These are phyloP conservation scores for Sequoiadendron giganteum DNA, from an alignment of 75 land plant genomes.

Conservation along the genomic window DNA sequence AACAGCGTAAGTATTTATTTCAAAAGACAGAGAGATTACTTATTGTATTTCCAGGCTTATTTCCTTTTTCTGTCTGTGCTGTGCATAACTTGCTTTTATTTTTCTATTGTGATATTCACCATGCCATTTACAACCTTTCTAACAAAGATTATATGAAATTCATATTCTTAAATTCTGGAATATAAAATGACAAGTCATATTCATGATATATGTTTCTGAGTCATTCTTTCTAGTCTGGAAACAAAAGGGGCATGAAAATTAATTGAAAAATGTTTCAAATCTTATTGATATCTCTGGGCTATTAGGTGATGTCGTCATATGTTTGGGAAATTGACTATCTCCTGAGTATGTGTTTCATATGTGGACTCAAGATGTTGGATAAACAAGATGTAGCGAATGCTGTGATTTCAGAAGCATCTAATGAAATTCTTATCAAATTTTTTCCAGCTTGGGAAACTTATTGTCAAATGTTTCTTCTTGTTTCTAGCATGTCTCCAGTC, in stretches of 20 bases:
- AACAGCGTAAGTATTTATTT: slow-evolving; percentile 14
- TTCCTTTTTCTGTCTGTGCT: not conserved
- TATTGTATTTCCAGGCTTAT: not conserved
- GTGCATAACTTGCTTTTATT: not conserved
- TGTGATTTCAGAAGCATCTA: not conserved
- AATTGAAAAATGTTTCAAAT: not conserved
- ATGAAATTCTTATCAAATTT: not conserved
- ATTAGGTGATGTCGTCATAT: not conserved
- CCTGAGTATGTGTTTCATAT: not conserved
- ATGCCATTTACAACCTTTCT: not conserved
- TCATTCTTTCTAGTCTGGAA: not conserved
- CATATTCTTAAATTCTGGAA: not conserved
- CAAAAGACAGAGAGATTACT: not conserved
- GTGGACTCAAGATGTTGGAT: not conserved
- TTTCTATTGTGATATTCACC: not conserved
- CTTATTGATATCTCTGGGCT: not conserved
- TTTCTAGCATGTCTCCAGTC: not conserved
- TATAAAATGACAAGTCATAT: not conserved
- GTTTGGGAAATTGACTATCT: not conserved
- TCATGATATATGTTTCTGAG: not conserved
- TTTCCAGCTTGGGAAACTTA: not conserved
- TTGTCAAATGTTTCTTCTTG: not conserved
- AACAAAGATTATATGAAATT: not conserved
- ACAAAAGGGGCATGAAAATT: not conserved
- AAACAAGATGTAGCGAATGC: not conserved